A percentile compares a stretch with the other conserved stretches of the same genome.
These are phyloP conservation scores for Hyaloperonospora brassicae DNA, from an alignment of 352 stramenopile species.

Conservation along the genomic window DNA sequence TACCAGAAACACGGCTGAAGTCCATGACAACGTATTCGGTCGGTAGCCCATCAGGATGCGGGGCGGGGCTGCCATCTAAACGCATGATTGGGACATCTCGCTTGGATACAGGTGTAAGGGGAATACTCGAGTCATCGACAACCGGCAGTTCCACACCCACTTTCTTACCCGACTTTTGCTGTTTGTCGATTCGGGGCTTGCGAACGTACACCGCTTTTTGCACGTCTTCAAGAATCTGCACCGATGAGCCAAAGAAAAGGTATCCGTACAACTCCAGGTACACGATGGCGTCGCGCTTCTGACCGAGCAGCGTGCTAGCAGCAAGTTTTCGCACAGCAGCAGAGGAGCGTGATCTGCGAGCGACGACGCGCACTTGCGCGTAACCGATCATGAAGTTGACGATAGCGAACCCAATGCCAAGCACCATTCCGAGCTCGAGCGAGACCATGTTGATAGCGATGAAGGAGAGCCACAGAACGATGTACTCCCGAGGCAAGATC, in stretches of 20 bases:
- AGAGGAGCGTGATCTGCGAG: constrained; percentile 44
- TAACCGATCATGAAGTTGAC: constrained; percentile 82
- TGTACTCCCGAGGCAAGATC: constrained; percentile 86
- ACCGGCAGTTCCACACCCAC: constrained; percentile 15
- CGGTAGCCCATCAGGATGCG: constrained; percentile 41
- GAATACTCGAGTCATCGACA: constrained; percentile 28
- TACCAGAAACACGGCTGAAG: constrained; percentile 80
- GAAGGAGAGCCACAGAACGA: constrained; percentile 90
- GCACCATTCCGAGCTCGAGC: constrained; percentile 94
- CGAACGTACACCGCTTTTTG: constrained; percentile 64
- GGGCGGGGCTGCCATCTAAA: constrained; percentile 54
- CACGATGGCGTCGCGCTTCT: constrained; percentile 69
- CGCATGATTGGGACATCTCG: constrained; percentile 56
- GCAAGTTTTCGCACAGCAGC: constrained; percentile 63
- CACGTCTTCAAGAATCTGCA: constrained; percentile 77
- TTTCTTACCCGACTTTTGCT: constrained; percentile 15
- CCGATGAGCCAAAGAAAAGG: constrained; percentile 79
- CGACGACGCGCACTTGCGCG: constrained; percentile 64
- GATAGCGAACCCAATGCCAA: constrained; percentile 86
- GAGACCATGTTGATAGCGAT: constrained; percentile 89
- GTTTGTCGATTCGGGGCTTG: constrained; percentile 25
- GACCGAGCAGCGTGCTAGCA: constrained; percentile 43
- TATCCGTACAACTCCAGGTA: constrained; percentile 78
- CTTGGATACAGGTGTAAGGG: constrained; percentile 43
- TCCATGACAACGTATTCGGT: constrained; percentile 86